Conservation (phyloP, 129 eudicot genomes). For the Rutidosis leptorrhynchoides region DNA sequence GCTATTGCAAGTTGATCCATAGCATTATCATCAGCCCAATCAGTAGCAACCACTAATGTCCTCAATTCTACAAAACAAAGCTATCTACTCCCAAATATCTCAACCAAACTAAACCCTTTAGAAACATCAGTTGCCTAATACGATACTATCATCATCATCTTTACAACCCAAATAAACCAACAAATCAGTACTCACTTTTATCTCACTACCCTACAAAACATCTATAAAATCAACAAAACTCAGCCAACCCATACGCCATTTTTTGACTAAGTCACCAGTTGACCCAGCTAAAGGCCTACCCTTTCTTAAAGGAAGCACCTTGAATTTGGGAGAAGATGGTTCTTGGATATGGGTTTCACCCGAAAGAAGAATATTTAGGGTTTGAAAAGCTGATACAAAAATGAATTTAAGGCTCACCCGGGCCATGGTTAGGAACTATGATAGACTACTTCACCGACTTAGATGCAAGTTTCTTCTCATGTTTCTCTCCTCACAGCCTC, state of each 20-base stretch:
- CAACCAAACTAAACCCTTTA: conserved; percentile 42
- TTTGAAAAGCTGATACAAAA: conserved; percentile 43
- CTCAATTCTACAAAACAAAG: conserved; percentile 76
- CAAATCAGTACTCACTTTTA: conserved; percentile 48
- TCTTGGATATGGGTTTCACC: conserved; percentile 33
- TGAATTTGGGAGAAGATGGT: conserved; percentile 45
- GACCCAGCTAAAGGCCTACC: conserved; percentile 65
- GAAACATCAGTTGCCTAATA: conserved; percentile 87
- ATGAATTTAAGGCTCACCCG: conserved; percentile 36
- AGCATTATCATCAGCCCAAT: conserved; percentile 59
- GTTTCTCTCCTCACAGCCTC: conserved; percentile 94
- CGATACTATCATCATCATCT: conserved; percentile 56
- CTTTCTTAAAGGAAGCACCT: conserved; percentile 64
- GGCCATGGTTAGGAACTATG: conserved; percentile 98
- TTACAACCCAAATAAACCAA: conserved; percentile 74
- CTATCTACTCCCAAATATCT: conserved; percentile 38
- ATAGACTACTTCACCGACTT: conserved; percentile 79
- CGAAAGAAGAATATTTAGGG: conserved; percentile 47
- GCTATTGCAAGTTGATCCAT: conserved; percentile 86
- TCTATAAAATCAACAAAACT: conserved; percentile 46
- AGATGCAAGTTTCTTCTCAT: conserved; percentile 84
- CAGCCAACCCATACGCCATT: conserved; percentile 86
- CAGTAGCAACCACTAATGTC: conserved; percentile 93
- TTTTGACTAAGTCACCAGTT: conserved; percentile 32
- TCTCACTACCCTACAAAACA: conserved; percentile 52